phyloP scores from a whole-genome alignment of 768 basidiomycete genomes.

The Collybia mongolica region DNA sequence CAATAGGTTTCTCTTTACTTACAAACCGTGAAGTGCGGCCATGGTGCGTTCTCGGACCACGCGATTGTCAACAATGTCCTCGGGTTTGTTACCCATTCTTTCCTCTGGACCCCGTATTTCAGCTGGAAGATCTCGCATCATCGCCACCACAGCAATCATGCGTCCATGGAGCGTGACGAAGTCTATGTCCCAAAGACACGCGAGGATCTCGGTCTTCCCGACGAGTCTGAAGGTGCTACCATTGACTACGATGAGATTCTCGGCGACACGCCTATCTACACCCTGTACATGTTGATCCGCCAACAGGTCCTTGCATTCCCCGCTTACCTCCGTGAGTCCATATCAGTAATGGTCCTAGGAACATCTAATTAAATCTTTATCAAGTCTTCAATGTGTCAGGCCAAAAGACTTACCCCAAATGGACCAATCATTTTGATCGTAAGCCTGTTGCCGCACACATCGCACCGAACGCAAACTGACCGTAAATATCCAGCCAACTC shows the following conservation, averaged over 20 bases:
- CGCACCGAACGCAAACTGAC: not conserved
- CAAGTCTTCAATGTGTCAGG: constrained; percentile 65
- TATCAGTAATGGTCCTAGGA: not conserved
- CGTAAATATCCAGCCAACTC: constrained; percentile 41
- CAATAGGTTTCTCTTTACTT: not conserved
- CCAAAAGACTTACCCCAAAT: constrained; percentile 55
- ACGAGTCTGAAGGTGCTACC: constrained; percentile 8
- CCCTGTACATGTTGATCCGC: constrained; percentile 51
- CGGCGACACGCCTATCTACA: constrained; percentile 61
- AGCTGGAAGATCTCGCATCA: constrained; percentile 55
- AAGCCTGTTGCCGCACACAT: constrained; percentile 20
- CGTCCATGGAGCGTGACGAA: constrained; percentile 54
- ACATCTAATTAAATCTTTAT: constrained; percentile 27
- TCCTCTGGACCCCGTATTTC: constrained; percentile 52
- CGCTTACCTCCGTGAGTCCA: constrained; percentile 52
- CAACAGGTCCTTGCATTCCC: constrained; percentile 61
- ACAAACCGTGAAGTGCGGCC: constrained; percentile 42
- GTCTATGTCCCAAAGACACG: constrained; percentile 64
- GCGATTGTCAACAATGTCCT: constrained; percentile 46
- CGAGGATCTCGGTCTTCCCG: constrained; percentile 50
- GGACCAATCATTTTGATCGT: constrained; percentile 71
- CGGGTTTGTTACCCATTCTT: constrained; percentile 48
- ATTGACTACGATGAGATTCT: constrained; percentile 56
- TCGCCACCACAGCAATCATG: constrained; percentile 49
- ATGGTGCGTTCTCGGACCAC: constrained; percentile 53